phyloP scores from a whole-genome alignment of 441 rosid species.

The Gossypium lobatum region DNA sequence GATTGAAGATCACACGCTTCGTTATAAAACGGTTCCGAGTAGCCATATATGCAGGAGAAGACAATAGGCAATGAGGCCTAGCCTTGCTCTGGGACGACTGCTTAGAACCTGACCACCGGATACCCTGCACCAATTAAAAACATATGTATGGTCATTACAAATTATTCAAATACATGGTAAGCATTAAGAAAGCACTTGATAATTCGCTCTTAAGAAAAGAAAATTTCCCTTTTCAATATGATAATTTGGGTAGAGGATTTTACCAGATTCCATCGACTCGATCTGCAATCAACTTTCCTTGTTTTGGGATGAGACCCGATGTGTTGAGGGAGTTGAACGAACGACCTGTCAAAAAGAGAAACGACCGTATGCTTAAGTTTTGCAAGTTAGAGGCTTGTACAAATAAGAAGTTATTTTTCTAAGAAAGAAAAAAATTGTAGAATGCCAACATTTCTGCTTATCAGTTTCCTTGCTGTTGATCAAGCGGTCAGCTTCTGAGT shows the following conservation, averaged over 20 bases:
- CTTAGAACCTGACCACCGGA: constrained; percentile 70
- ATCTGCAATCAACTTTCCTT: constrained; percentile 84
- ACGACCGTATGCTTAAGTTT: neutral
- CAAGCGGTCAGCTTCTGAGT: constrained; percentile 54
- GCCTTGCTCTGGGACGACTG: constrained; percentile 80
- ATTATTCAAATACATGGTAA: neutral
- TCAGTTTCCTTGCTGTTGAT: constrained; percentile 55
- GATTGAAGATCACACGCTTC: neutral
- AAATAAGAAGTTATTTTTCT: neutral
- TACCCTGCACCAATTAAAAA: constrained; percentile 47
- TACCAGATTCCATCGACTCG: constrained; percentile 90
- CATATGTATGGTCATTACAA: neutral
- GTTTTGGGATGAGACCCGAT: constrained; percentile 75
- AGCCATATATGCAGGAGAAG: constrained; percentile 77
- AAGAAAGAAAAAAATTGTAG: neutral
- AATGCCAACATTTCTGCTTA: constrained; percentile 68
- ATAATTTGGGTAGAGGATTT: neutral
- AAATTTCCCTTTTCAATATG: neutral
- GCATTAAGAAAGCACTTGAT: neutral
- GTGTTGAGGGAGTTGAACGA: constrained; percentile 79
- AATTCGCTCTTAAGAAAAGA: neutral
- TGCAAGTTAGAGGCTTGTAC: neutral
- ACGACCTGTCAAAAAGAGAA: constrained; percentile 50
- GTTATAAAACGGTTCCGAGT: constrained; percentile 60
- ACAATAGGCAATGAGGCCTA: constrained; percentile 63